Percentiles rank a stretch among this genome's conserved stretches.
phyloP scores from a whole-genome alignment of 176 grass and related monocot genomes.

The Elaeis guineensis region DNA sequence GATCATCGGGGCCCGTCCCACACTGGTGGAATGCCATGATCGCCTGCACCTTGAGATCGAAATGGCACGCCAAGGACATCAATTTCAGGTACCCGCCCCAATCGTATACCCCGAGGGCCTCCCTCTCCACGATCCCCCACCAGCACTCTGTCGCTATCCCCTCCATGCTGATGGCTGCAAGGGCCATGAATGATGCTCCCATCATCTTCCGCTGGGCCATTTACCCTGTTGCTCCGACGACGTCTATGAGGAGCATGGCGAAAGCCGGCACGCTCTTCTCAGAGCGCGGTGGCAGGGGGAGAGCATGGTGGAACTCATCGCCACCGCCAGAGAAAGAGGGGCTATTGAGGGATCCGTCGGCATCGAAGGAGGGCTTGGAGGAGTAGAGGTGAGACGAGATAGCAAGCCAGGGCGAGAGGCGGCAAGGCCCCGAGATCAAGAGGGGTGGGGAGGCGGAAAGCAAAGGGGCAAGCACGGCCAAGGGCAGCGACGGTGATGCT shows the following conservation, averaged over 20 bases:
- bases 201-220: conserved; percentile 44
- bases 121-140: conserved; percentile 68
- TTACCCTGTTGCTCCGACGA: conserved; percentile 37
- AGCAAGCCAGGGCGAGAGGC: conserved; percentile 5
- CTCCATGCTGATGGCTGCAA: conserved; percentile 40
- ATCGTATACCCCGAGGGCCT: conserved; percentile 44
- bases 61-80: conserved; percentile 34
- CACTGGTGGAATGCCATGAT: conserved; percentile 72
- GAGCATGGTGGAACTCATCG: conserved; percentile 42
- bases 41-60: conserved; percentile 56
- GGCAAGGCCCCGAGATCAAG: conserved; percentile 2
- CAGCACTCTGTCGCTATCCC: conserved; percentile 56
- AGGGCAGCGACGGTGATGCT: conserved; percentile 1
- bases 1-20: conserved; percentile 36
- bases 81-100: conserved; percentile 59
- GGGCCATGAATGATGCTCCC: conserved; percentile 50
- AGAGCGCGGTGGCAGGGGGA: conserved; percentile 23
- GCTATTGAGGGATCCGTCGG: conserved; percentile 11
- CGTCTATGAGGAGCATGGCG: conserved; percentile 54
- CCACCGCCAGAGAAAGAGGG: conserved; percentile 17
- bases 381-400: conserved; percentile 15
- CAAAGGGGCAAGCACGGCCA: neutral
- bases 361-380: conserved; percentile 14
- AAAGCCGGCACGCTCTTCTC: conserved; percentile 28
- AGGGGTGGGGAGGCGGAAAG: neutral